Percentiles rank a stretch among this genome's conserved stretches.
Conservation (phyloP, 2,329 filamentous ascomycete genomes). For the Fusarium fracticaudum region DNA sequence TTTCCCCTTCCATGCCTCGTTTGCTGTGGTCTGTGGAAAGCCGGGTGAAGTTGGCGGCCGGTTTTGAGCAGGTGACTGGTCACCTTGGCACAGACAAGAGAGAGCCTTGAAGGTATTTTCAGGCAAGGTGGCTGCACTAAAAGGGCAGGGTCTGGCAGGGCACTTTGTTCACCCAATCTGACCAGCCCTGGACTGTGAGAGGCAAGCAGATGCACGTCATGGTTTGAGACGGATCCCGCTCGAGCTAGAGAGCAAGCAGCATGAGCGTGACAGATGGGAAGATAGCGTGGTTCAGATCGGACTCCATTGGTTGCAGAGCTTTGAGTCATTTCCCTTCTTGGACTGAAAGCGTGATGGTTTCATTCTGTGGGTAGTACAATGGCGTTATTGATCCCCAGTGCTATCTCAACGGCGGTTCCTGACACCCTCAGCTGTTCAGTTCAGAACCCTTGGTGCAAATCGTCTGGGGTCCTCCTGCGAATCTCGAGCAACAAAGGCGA, state of each 20-base stretch:
- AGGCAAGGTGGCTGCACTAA: conserved; percentile 33
- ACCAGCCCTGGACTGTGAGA: conserved; percentile 25
- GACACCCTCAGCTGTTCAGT: conserved; percentile 4
- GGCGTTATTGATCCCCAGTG: conserved; percentile 38
- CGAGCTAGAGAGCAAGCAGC: conserved; percentile 34
- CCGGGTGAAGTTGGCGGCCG: conserved; percentile 10
- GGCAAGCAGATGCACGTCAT: conserved; percentile 42
- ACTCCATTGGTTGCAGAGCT: not conserved
- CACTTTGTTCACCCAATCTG: conserved; percentile 8
- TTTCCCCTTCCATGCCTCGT: not conserved
- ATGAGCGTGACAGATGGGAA: conserved; percentile 37
- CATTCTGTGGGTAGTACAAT: conserved; percentile 27
- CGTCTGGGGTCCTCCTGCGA: not conserved
- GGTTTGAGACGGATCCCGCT: conserved; percentile 40
- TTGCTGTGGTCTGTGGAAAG: not conserved
- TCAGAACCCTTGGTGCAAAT: conserved; percentile 8
- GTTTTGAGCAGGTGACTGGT: conserved; percentile 34
- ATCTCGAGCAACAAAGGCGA: conserved; percentile 2
- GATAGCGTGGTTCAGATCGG: conserved; percentile 30
- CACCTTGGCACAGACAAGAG: conserved; percentile 31
- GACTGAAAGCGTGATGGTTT: conserved; percentile 5
- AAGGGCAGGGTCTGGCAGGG: conserved; percentile 3
- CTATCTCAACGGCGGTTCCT: conserved; percentile 28
- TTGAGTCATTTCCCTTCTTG: not conserved
- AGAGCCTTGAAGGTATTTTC: conserved; percentile 26